Percentiles rank a stretch among this genome's conserved stretches.
Conservation (phyloP, 2,329 filamentous ascomycete species). For the Colletotrichum endophyticum region DNA sequence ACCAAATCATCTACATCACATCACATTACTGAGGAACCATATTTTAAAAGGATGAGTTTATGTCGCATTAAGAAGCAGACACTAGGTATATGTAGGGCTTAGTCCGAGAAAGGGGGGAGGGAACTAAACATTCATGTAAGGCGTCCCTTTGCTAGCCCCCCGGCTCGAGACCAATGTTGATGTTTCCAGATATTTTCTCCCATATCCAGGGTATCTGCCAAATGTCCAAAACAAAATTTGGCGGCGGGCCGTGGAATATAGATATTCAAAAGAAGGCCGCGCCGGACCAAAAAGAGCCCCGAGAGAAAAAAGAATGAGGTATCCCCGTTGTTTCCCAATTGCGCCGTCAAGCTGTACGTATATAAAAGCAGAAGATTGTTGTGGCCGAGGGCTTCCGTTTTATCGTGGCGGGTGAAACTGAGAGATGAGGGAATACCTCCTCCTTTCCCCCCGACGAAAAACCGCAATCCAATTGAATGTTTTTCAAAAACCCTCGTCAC, state of each 20-base stretch:
- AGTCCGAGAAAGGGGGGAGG: not conserved
- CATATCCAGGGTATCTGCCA: conserved; percentile 12
- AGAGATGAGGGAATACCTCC: not conserved
- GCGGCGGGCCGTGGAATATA: not conserved
- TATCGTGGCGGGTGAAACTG: not conserved
- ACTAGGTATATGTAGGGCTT: conserved; percentile 13
- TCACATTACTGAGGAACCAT: not conserved
- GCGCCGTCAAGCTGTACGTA: conserved; percentile 8
- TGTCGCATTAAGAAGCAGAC: conserved; percentile 20
- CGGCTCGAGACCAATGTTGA: not conserved
- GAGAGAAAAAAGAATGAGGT: not conserved
- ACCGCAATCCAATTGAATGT: not conserved
- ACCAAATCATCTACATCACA: not conserved
- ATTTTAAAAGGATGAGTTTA: conserved; percentile 2
- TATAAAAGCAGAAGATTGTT: not conserved
- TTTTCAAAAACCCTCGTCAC: not conserved
- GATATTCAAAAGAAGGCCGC: not conserved
- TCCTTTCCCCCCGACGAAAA: conserved; percentile 5
- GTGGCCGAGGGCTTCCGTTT: not conserved
- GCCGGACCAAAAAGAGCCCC: not conserved
- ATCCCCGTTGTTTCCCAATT: conserved; percentile 1
- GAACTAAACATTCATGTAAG: not conserved
- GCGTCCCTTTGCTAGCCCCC: not conserved
- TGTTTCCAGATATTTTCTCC: not conserved
- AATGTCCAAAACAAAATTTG: conserved; percentile 12